A percentile compares a stretch with the other conserved stretches of the same genome.
phyloP scores from a whole-genome alignment of 768 basidiomycete genomes.

The Suillus spraguei region DNA sequence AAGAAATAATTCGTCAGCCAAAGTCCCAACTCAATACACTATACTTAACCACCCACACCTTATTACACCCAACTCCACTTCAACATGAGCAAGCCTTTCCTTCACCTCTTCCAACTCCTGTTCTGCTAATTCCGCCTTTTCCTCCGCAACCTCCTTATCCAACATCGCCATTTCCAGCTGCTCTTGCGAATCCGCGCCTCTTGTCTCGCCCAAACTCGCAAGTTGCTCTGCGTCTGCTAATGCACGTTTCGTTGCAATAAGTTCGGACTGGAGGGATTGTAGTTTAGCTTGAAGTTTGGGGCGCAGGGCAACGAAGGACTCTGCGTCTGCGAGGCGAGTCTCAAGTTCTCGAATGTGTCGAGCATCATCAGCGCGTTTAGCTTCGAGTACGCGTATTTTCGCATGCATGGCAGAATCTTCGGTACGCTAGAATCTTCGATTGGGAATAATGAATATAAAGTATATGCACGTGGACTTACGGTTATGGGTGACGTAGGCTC shows the following conservation, averaged over 20 bases:
- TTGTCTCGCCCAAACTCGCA: slow-evolving; percentile 66
- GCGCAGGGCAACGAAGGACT: slow-evolving; percentile 79
- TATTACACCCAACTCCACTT: slow-evolving; percentile 83
- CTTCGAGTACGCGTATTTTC: slow-evolving; percentile 84
- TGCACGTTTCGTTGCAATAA: slow-evolving; percentile 73
- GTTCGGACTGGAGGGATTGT: slow-evolving; percentile 76
- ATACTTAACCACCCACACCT: slow-evolving; percentile 35
- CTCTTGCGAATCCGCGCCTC: slow-evolving; percentile 79
- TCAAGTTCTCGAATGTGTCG: slow-evolving; percentile 86
- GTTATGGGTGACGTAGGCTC: slow-evolving; percentile 29
- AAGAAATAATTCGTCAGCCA: slow-evolving; percentile 10
- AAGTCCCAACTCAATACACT: background rate
- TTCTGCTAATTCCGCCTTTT: slow-evolving; percentile 81
- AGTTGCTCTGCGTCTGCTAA: slow-evolving; percentile 78
- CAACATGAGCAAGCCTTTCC: slow-evolving; percentile 75
- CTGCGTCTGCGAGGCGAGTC: slow-evolving; percentile 79
- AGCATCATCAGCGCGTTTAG: slow-evolving; percentile 83
- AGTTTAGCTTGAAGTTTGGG: slow-evolving; percentile 93
- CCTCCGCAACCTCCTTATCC: slow-evolving; percentile 97
- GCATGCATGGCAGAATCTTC: slow-evolving; percentile 57
- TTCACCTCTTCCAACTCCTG: slow-evolving; percentile 75
- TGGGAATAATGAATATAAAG: slow-evolving; percentile 16
- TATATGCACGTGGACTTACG: slow-evolving; percentile 17
- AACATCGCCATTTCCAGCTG: slow-evolving; percentile 94
- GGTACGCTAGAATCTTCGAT: slow-evolving; percentile 21